These are phyloP conservation scores for Gracilaria caudata DNA, from an alignment of 23 red algal species.

Conservation along the genomic window DNA sequence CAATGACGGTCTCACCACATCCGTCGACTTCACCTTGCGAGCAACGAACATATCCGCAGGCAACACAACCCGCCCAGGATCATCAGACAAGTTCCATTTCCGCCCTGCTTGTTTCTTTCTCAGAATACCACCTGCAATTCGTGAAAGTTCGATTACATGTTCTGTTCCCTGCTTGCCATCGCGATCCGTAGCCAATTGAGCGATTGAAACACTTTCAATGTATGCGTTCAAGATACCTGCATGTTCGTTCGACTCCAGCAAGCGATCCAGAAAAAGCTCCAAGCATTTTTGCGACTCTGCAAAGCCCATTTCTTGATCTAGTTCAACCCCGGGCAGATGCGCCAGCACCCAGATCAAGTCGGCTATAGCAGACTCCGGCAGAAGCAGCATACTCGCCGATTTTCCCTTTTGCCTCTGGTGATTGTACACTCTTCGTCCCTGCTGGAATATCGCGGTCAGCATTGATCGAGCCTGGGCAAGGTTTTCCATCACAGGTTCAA, in stretches of 20 bases:
- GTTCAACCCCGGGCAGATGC: constrained; percentile 52
- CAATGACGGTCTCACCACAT: constrained; percentile 33
- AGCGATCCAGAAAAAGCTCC: constrained; percentile 54
- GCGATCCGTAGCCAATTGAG: constrained; percentile 46
- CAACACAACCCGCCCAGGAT: constrained; percentile 30
- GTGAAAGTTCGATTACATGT: constrained; percentile 33
- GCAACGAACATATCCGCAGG: constrained; percentile 64
- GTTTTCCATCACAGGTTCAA: constrained; percentile 55
- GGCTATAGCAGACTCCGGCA: constrained; percentile 57
- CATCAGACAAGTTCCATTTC: constrained; percentile 62
- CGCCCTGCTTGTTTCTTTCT: constrained; percentile 46
- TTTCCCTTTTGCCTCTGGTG: constrained; percentile 23
- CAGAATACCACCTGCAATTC: constrained; percentile 52
- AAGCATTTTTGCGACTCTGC: constrained; percentile 51
- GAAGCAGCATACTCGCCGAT: constrained; percentile 8
- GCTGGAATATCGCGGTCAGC: constrained; percentile 17
- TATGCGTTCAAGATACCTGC: constrained; percentile 60
- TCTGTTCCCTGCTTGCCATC: constrained; percentile 26
- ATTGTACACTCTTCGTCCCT: constrained; percentile 40
- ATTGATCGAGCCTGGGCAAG: constrained; percentile 1
- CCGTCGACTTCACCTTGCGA: constrained; percentile 19
- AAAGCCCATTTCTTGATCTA: constrained; percentile 61
- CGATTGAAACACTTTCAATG: constrained; percentile 56
- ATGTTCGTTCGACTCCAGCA: constrained; percentile 64
- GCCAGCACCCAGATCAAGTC: constrained; percentile 63